A percentile compares a stretch with the other conserved stretches of the same genome.
These are phyloP conservation scores for Claviceps capensis DNA, from an alignment of 2,329 filamentous ascomycete species.

Conservation along the genomic window DNA sequence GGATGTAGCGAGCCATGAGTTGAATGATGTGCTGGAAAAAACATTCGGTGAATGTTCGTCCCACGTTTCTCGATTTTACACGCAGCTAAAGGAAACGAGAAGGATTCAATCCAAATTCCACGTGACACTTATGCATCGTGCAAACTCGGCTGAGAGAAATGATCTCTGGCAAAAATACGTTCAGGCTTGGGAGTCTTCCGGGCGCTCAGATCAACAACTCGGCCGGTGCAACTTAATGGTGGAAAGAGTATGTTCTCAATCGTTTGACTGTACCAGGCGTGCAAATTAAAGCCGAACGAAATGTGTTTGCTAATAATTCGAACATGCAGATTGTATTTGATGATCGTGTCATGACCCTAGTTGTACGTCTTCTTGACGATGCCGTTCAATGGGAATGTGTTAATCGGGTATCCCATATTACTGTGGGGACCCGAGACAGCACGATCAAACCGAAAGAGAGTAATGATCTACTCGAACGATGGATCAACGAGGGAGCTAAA, in stretches of 20 bases:
- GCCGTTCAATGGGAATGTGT: conserved; percentile 49
- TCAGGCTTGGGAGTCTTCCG: conserved; percentile 37
- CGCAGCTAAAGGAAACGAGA: conserved; percentile 55
- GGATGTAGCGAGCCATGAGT: conserved; percentile 26
- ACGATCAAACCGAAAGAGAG: conserved; percentile 86
- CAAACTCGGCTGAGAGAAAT: conserved; percentile 42
- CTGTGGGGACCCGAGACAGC: conserved; percentile 64
- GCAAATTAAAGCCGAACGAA: neutral
- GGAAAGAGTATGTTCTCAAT: conserved; percentile 34
- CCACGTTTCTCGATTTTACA: conserved; percentile 47
- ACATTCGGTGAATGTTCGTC: conserved; percentile 46
- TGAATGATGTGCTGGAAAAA: conserved; percentile 47
- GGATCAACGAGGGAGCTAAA: conserved; percentile 47
- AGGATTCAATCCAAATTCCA: conserved; percentile 82
- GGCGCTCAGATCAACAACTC: conserved; percentile 24
- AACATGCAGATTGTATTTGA: conserved; percentile 58
- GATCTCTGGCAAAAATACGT: conserved; percentile 65
- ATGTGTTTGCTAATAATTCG: neutral
- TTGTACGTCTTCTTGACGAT: conserved; percentile 56
- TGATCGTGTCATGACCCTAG: conserved; percentile 77
- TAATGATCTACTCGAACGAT: conserved; percentile 66
- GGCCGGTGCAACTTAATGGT: conserved; percentile 51
- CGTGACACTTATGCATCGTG: conserved; percentile 82
- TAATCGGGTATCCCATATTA: conserved; percentile 76
- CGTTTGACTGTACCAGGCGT: neutral